Percentiles rank a stretch among this genome's conserved stretches.
Conservation (phyloP, 139 green algal species). For the Chlorella sp. region DNA sequence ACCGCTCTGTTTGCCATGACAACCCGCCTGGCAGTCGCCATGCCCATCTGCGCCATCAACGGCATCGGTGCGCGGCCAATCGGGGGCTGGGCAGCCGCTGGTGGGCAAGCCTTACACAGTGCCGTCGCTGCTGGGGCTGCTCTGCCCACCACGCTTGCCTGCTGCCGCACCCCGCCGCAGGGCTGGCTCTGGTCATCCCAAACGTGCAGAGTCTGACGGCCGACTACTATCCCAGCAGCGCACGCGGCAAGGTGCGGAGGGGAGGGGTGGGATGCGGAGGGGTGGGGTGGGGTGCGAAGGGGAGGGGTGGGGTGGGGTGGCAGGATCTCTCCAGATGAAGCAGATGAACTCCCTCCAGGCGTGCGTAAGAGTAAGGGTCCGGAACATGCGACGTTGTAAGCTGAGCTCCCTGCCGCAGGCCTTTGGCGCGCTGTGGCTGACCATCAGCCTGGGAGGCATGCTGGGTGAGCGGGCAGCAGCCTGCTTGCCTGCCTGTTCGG, state of each 20-base stretch:
- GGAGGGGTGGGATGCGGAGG: no score
- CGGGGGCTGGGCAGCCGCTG: neutral
- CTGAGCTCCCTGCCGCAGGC: conserved; percentile 36
- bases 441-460: conserved; percentile 60
- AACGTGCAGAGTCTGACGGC: conserved; percentile 72
- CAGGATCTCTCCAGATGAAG: no score
- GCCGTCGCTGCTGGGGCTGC: neutral
- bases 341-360: no score
- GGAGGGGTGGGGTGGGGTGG: no score
- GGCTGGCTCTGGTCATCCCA: conserved; percentile 70
- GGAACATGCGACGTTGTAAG: no score
- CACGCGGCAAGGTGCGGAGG: conserved; percentile 39
- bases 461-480: conserved; percentile 21
- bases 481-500: no score
- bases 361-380: no score
- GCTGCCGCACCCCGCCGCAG: neutral
- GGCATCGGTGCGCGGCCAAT: conserved; percentile 58
- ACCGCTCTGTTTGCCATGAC: conserved; percentile 57
- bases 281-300: no score
- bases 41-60: conserved; percentile 73
- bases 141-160: neutral
- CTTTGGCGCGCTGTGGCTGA: conserved; percentile 78
- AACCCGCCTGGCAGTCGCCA: conserved; percentile 42
- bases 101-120: no score
- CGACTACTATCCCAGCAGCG: conserved; percentile 63